phyloP scores from a whole-genome alignment of 2,329 filamentous ascomycete species.

The Fusarium tuaranense region DNA sequence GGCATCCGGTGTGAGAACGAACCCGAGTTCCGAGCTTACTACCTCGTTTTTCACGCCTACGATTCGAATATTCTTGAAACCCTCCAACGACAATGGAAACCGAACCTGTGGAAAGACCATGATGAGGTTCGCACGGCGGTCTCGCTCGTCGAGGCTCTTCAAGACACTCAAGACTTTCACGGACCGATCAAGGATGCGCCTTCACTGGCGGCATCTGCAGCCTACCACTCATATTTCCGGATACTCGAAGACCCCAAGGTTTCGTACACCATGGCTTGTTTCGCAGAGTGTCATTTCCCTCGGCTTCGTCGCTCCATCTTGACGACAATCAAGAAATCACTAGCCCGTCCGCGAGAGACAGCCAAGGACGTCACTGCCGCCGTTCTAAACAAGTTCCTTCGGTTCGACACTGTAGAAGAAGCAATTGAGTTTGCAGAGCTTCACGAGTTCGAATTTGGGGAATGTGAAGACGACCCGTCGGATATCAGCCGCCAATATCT shows the following conservation, averaged over 20 bases:
- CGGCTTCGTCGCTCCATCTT: conserved; percentile 69
- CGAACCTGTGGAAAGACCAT: conserved; percentile 64
- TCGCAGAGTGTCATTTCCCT: conserved; percentile 76
- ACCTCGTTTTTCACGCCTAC: conserved; percentile 70
- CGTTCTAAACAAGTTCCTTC: conserved; percentile 67
- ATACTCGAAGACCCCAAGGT: conserved; percentile 68
- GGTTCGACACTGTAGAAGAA: conserved; percentile 75
- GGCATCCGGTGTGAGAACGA: conserved; percentile 71
- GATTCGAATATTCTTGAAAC: conserved; percentile 67
- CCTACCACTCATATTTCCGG: conserved; percentile 67
- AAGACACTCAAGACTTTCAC: conserved; percentile 67
- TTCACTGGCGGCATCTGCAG: conserved; percentile 61
- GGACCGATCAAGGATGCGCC: conserved; percentile 66
- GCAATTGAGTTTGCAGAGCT: conserved; percentile 73
- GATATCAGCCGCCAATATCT: conserved; percentile 55
- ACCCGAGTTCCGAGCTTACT: conserved; percentile 74
- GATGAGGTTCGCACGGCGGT: conserved; percentile 72
- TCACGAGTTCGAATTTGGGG: conserved; percentile 66
- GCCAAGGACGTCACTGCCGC: conserved; percentile 70
- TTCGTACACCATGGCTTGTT: conserved; percentile 77
- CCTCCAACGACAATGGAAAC: conserved; percentile 68
- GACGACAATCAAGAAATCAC: conserved; percentile 65
- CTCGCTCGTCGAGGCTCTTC: conserved; percentile 69
- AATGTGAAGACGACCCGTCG: conserved; percentile 49
- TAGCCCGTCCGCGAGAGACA: conserved; percentile 67